A percentile compares a stretch with the other conserved stretches of the same genome.
Evolutionary conservation across 2,329 filamentous ascomycete species (phyloP).

Genomic region (Grosmannia clavigera): DNA sequence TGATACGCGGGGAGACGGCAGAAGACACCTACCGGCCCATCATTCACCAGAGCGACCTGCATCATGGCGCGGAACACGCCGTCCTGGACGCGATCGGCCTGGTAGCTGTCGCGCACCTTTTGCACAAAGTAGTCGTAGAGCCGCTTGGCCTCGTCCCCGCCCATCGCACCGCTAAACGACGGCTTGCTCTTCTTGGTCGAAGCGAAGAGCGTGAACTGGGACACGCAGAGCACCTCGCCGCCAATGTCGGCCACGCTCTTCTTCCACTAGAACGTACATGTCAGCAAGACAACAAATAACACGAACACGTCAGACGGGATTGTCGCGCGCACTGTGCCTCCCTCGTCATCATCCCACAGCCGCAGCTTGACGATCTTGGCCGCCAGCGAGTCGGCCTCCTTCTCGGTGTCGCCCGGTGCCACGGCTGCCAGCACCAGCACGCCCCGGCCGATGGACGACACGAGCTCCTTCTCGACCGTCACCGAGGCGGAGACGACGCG

Average conservation of each 20-base stretch:
- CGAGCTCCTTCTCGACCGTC: constrained; percentile 77
- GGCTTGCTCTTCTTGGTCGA: constrained; percentile 94
- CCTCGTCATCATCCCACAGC: constrained; percentile 76
- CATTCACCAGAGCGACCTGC: constrained; percentile 88
- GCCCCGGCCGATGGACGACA: constrained; percentile 85
- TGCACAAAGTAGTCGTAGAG: constrained; percentile 77
- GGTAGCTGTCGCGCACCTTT: constrained; percentile 62
- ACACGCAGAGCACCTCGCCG: constrained; percentile 93
- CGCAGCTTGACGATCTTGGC: constrained; percentile 80
- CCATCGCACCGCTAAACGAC: constrained; percentile 81
- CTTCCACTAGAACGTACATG: constrained; percentile 59
- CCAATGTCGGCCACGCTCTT: constrained; percentile 74
- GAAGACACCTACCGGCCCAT: constrained; percentile 45
- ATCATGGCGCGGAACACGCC: constrained; percentile 99
- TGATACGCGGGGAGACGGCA: background rate
- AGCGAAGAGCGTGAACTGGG: constrained; percentile 89
- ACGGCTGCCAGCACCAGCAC: constrained; percentile 86
- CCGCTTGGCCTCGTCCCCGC: constrained; percentile 61
- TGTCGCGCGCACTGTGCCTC: constrained; percentile 38
- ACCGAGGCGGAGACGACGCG: constrained; percentile 91
- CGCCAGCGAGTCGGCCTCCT: constrained; percentile 74
- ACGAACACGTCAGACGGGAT: background rate
- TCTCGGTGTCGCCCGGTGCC: constrained; percentile 77
- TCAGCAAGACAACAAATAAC: background rate
- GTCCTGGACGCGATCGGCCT: constrained; percentile 68